phyloP scores from a whole-genome alignment of 2,329 filamentous ascomycete genomes.

The Fusarium brachygibbosum region DNA sequence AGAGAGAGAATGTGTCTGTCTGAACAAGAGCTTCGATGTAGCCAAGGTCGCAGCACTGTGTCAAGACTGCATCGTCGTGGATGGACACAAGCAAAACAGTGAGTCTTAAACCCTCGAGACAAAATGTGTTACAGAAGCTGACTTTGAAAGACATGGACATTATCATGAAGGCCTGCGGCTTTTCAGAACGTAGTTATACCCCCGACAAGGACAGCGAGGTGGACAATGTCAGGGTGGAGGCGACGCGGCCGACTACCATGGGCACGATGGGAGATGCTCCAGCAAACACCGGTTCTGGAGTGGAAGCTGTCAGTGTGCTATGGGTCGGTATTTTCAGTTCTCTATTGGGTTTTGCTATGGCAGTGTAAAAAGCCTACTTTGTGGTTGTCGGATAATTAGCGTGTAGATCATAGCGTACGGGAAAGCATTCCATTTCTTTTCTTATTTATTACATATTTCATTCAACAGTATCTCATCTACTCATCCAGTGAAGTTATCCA shows the following conservation, averaged over 20 bases:
- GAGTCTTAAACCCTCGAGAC: constrained; percentile 19
- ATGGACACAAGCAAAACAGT: constrained; percentile 53
- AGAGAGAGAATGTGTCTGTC: constrained; percentile 56
- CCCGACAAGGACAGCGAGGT: constrained; percentile 51
- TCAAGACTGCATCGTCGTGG: constrained; percentile 55
- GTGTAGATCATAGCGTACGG: constrained; percentile 19
- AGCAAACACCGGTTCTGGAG: constrained; percentile 1
- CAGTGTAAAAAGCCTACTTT: constrained; percentile 5
- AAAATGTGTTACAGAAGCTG: background rate
- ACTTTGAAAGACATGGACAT: constrained; percentile 52
- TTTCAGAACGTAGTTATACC: constrained; percentile 49
- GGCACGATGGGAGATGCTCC: constrained; percentile 3
- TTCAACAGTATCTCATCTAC: background rate
- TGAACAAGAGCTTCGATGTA: constrained; percentile 58
- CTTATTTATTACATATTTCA: constrained; percentile 13
- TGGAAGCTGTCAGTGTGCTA: background rate
- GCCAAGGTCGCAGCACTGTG: constrained; percentile 56
- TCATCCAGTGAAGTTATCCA: background rate
- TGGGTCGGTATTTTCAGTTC: constrained; percentile 19
- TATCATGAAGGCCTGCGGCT: constrained; percentile 56
- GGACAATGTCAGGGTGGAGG: constrained; percentile 54
- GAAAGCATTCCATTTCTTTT: constrained; percentile 19
- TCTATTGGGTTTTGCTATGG: constrained; percentile 21
- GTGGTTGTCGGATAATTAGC: background rate
- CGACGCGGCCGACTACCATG: constrained; percentile 47